Conservation (phyloP, 1,139 yeast genomes). For the Zygosaccharomyces pseudobailii region DNA sequence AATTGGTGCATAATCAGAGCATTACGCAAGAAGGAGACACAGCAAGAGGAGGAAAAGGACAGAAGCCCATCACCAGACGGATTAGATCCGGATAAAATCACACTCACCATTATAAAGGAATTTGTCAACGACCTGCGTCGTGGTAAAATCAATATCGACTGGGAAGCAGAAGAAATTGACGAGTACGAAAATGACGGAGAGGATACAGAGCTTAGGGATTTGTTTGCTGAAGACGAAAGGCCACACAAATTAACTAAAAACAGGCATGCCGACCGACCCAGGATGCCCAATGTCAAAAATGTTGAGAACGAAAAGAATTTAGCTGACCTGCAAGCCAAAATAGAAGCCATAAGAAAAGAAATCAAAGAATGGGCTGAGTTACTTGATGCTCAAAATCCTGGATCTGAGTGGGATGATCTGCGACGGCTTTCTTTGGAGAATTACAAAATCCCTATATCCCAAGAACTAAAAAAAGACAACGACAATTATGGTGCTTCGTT, state of each 20-base stretch:
- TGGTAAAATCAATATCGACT: slow-evolving; percentile 26
- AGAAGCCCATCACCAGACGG: slow-evolving; percentile 6
- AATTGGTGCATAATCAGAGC: slow-evolving; percentile 32
- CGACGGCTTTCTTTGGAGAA: background rate
- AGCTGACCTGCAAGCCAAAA: slow-evolving; percentile 21
- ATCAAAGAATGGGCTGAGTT: slow-evolving; percentile 26
- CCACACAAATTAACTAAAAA: slow-evolving; percentile 1
- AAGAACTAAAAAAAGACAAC: background rate
- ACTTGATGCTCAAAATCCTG: slow-evolving; percentile 20
- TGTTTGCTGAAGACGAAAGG: slow-evolving; percentile 25
- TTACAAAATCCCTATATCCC: background rate
- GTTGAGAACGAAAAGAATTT: slow-evolving; percentile 30
- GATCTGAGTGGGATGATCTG: slow-evolving; percentile 18
- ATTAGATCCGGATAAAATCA: slow-evolving; percentile 22
- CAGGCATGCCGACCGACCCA: slow-evolving; percentile 1
- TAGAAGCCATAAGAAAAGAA: slow-evolving; percentile 22
- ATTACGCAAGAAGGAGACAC: slow-evolving; percentile 18
- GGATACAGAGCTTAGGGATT: slow-evolving; percentile 25
- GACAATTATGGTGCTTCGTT: slow-evolving; percentile 5
- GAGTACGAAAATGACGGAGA: slow-evolving; percentile 14
- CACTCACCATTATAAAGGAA: slow-evolving; percentile 26
- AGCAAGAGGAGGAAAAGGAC: slow-evolving; percentile 1
- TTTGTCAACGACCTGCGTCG: slow-evolving; percentile 31
- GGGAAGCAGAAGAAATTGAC: slow-evolving; percentile 26
- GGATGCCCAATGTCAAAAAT: slow-evolving; percentile 31